These are phyloP conservation scores for Phytopythium sindhum DNA, from an alignment of 352 stramenopile species.

Conservation along the genomic window DNA sequence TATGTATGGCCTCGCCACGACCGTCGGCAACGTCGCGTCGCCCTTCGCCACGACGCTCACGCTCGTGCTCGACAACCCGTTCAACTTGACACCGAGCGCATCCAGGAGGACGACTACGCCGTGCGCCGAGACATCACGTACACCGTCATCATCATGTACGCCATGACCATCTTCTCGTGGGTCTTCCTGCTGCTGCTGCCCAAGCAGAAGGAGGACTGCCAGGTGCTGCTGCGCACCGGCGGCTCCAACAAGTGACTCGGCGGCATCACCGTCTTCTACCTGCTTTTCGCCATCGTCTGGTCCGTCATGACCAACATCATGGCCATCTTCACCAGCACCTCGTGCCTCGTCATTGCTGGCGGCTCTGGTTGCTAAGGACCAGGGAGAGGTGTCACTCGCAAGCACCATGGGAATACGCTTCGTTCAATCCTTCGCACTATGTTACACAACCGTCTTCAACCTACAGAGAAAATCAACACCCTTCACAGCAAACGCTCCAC, in stretches of 20 bases:
- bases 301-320: conserved; percentile 39
- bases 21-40: conserved; percentile 18
- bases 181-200: conserved; percentile 31
- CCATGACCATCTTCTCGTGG: conserved; percentile 27
- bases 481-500: background rate
- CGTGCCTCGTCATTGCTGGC: conserved; percentile 34
- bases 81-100: conserved; percentile 25
- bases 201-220: conserved; percentile 31
- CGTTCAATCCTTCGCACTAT: too few species aligned
- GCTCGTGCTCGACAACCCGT: conserved; percentile 18
- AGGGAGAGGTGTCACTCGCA: background rate
- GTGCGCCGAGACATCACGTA: conserved; percentile 28
- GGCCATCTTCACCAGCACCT: conserved; percentile 35
- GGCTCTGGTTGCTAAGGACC: conserved; percentile 24
- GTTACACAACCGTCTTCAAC: background rate
- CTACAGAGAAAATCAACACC: background rate
- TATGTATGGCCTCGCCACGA: conserved; percentile 25
- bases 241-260: conserved; percentile 24
- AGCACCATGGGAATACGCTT: background rate
- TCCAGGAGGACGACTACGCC: conserved; percentile 20
- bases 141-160: conserved; percentile 31
- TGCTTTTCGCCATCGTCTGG: conserved; percentile 29
- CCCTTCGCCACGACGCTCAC: conserved; percentile 23
- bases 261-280: conserved; percentile 27
- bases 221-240: conserved; percentile 28